These are phyloP conservation scores for Prunella vulgaris DNA, from an alignment of 257 asterid genomes.

Conservation along the genomic window DNA sequence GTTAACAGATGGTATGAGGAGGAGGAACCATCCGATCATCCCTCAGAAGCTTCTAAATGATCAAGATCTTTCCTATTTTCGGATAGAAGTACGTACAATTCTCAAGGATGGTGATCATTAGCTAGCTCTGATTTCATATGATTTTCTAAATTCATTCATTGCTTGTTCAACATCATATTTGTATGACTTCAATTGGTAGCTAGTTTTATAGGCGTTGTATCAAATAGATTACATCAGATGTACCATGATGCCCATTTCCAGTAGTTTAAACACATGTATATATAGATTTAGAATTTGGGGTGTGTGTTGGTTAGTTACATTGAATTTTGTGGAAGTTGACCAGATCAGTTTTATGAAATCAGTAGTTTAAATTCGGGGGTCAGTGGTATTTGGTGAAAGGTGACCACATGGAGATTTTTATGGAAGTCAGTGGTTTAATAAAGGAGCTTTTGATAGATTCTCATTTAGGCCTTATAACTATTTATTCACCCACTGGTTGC, in stretches of 20 bases:
- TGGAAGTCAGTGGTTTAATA: neutral
- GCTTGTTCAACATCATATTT: too few relatives aligned
- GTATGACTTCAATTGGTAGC: too few relatives aligned
- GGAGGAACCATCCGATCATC: constrained; percentile 5
- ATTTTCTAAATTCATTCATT: too few relatives aligned
- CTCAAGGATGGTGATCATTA: too few relatives aligned
- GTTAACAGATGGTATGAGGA: constrained; percentile 35
- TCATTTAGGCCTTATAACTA: neutral
- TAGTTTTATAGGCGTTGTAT: too few relatives aligned
- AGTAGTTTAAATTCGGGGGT: neutral
- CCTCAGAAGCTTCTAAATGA: constrained; percentile 11
- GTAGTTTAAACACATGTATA: too few relatives aligned
- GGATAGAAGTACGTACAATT: neutral
- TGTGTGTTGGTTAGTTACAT: too few relatives aligned
- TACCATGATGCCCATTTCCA: too few relatives aligned
- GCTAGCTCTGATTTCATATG: too few relatives aligned
- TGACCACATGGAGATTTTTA: neutral
- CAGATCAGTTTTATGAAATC: neutral
- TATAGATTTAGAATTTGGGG: too few relatives aligned
- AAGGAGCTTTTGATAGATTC: neutral
- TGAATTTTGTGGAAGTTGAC: neutral
- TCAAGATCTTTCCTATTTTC: neutral
- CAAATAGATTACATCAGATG: too few relatives aligned
- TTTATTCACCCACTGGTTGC: neutral
- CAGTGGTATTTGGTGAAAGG: neutral